Evolutionary conservation across 768 basidiomycete genomes (phyloP).

Genomic region (Tylopilus sp.): DNA sequence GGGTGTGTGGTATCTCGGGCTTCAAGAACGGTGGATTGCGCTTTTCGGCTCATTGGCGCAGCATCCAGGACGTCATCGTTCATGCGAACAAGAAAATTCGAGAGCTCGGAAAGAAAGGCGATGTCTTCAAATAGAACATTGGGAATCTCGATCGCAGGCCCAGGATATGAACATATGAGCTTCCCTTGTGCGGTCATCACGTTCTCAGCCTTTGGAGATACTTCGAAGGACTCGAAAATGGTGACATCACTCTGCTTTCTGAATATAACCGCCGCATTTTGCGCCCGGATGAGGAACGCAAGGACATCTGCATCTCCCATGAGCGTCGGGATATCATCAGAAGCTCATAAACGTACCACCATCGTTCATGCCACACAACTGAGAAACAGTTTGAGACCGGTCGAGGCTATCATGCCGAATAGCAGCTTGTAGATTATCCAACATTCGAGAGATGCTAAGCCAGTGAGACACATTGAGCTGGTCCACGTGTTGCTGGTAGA

Average conservation of each 20-base stretch:
- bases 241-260: constrained; percentile 28
- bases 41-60: constrained; percentile 37
- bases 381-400: background rate
- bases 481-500: constrained; percentile 14
- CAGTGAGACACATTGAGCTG: constrained; percentile 21
- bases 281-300: constrained; percentile 38
- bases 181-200: constrained; percentile 42
- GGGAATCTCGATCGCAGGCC: constrained; percentile 40
- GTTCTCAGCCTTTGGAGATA: constrained; percentile 33
- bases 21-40: constrained; percentile 34
- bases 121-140: constrained; percentile 24
- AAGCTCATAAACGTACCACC: constrained; percentile 2
- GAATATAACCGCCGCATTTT: constrained; percentile 47
- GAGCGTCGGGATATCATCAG: background rate
- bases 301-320: constrained; percentile 33
- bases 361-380: constrained; percentile 4
- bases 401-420: constrained; percentile 14
- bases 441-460: constrained; percentile 32
- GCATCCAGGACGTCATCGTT: constrained; percentile 34
- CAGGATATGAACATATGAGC: constrained; percentile 45
- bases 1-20: constrained; percentile 40
- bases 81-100: constrained; percentile 36
- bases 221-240: constrained; percentile 46
- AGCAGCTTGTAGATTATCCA: constrained; percentile 20
- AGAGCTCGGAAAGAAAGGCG: constrained; percentile 34